These are phyloP conservation scores for Starmerella apis DNA, from an alignment of 805 yeast species.

Conservation along the genomic window DNA sequence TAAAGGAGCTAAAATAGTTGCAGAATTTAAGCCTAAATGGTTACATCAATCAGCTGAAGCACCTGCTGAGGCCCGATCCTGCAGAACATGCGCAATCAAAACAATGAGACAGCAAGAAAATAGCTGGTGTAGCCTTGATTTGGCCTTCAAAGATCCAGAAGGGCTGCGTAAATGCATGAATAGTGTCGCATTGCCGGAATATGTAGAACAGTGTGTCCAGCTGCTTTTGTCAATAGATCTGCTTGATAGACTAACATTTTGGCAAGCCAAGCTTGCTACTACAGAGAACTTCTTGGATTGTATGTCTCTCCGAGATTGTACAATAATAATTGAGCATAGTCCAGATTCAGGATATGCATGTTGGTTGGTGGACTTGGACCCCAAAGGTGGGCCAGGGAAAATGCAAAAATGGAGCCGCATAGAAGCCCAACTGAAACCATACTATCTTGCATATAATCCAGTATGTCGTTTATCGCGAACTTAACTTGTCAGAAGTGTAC, in stretches of 20 bases:
- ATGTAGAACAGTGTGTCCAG: constrained; percentile 14
- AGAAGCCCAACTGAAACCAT: constrained; percentile 30
- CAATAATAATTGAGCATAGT: constrained; percentile 37
- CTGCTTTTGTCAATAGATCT: constrained; percentile 19
- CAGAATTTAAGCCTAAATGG: constrained; percentile 59
- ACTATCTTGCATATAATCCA: constrained; percentile 5
- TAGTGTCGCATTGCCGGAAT: not conserved
- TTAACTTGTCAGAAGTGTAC: constrained; percentile 1
- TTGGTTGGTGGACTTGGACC: constrained; percentile 44
- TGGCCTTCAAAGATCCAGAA: constrained; percentile 31
- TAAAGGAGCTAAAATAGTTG: constrained; percentile 25
- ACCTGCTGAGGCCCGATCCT: constrained; percentile 33
- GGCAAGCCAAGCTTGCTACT: constrained; percentile 22
- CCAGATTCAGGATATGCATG: constrained; percentile 32
- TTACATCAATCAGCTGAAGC: constrained; percentile 38
- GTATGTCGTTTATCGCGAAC: constrained; percentile 19
- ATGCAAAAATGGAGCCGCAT: constrained; percentile 41
- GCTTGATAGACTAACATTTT: constrained; percentile 27
- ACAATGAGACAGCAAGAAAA: constrained; percentile 30
- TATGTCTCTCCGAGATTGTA: constrained; percentile 51
- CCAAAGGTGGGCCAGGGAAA: constrained; percentile 36
- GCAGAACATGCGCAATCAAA: constrained; percentile 51
- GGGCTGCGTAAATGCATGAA: constrained; percentile 6
- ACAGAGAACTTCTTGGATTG: not conserved
- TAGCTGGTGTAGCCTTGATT: constrained; percentile 40